phyloP scores from a whole-genome alignment of 2,329 filamentous ascomycete species.

The Fusarium sp. region DNA sequence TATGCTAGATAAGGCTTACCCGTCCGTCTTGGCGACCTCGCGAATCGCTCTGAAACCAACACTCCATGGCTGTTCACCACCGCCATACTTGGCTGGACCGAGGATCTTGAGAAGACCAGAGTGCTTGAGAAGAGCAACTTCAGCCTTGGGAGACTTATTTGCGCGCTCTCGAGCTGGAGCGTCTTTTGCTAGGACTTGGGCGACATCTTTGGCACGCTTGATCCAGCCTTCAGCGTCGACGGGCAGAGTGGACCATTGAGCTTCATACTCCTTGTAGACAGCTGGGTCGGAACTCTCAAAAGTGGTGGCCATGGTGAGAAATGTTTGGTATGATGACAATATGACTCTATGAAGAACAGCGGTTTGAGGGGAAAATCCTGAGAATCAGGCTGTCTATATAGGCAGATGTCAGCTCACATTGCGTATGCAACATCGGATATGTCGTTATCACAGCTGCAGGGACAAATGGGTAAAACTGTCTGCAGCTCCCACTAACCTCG shows the following conservation, averaged over 20 bases:
- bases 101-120: conserved; percentile 51
- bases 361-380: rapidly evolving
- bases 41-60: conserved; percentile 67
- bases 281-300: conserved; percentile 45
- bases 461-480: neutral
- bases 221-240: conserved; percentile 47
- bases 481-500: neutral
- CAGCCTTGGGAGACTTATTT: conserved; percentile 52
- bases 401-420: neutral
- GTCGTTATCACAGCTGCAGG: neutral
- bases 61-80: conserved; percentile 54
- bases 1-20: conserved; percentile 45
- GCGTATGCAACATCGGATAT: neutral
- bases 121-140: conserved; percentile 52
- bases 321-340: neutral
- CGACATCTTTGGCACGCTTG: conserved; percentile 37
- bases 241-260: conserved; percentile 48
- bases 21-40: conserved; percentile 70
- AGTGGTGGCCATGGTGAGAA: neutral
- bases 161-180: conserved; percentile 46
- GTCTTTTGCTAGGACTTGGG: conserved; percentile 3
- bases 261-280: conserved; percentile 48
- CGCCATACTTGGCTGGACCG: conserved; percentile 51
- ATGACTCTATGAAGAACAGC: too few species aligned
- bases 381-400: neutral